Evolutionary conservation across 2,329 filamentous ascomycete species (phyloP), one percentile per base, ranked within the genome.

Genomic region (Zymoseptoria crescenta): DNA sequence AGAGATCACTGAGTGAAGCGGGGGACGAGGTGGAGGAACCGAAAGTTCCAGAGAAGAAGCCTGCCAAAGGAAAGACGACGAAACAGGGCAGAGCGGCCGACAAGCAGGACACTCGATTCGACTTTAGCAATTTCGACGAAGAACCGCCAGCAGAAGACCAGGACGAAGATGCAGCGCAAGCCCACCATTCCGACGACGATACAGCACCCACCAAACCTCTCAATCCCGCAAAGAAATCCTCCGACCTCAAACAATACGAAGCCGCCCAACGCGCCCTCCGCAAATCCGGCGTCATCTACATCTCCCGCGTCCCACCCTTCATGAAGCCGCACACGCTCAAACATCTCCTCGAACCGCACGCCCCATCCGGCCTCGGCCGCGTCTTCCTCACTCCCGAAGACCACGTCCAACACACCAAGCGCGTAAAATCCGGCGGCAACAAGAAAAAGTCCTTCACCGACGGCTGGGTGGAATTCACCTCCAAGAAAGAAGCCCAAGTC

Each of bases 271-370:
- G 81, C 41, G 84, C 85, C 21, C 80, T 87, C 60, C 84, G 83
- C 66, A 87, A 86, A 71, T 91, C 88, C 0, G 90, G 90, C 63
- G 88, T 95, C 10, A 80, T 94, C 61, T 95, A 94, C 75, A 80
- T 95, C 62, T 93, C 89, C 4, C 85, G 90, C 60, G 84, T 94
- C 63, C 90, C 91, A 3, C 91, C 91, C 0, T 95, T 92, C 74
- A 94, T 95, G 89, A 92, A 91, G 69, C 89, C 89, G 6, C 78
- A 80, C 55, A 92, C 92, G 70, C 79, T 94, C 49, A 85, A 88
- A 64, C 85, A 86, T 19, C 84, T 91, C 13, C 83, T 94, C 56
- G 81, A 86, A 62, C 87, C 86, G 8, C 90, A 91, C 74, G 90
- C 90, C 61, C 79, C 80, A 48, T 70, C 69, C 56, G 72, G 71